These are phyloP conservation scores for Plasmodium cynomolgi DNA, from an alignment of 169 alveolate genomes.

Conservation along the genomic window DNA sequence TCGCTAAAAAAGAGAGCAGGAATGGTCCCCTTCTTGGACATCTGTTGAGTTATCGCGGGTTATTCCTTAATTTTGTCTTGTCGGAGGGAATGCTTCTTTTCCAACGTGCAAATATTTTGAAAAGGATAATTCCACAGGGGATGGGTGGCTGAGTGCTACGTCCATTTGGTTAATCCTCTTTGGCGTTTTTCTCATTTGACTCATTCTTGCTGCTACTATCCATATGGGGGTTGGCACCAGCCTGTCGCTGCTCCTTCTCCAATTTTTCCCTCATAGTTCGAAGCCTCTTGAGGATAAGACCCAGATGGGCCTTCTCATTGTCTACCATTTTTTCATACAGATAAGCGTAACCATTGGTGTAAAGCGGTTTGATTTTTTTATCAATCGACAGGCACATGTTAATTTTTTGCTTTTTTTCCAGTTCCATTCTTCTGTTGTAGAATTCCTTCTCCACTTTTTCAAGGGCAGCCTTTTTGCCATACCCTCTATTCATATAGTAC, in stretches of 20 bases:
- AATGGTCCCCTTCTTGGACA: background rate
- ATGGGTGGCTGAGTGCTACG: background rate
- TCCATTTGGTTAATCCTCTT: background rate
- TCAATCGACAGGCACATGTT: constrained; percentile 83
- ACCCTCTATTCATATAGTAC: constrained; percentile 81
- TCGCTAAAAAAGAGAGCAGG: background rate
- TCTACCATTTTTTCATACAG: constrained; percentile 71
- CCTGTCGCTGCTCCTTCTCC: constrained; percentile 9
- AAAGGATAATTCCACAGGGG: background rate
- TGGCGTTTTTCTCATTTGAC: background rate
- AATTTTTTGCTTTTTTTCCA: constrained; percentile 81
- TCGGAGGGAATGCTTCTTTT: background rate
- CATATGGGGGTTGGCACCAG: background rate
- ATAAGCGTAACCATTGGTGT: constrained; percentile 82
- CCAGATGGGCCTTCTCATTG: constrained; percentile 57
- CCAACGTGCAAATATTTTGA: background rate
- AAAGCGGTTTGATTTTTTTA: constrained; percentile 77
- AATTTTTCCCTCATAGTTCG: constrained; percentile 35
- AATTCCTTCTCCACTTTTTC: constrained; percentile 81
- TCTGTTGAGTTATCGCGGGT: background rate
- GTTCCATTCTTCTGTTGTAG: constrained; percentile 83
- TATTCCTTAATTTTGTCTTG: background rate
- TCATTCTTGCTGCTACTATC: background rate
- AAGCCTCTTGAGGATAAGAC: constrained; percentile 50
- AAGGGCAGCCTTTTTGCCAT: constrained; percentile 81